These are phyloP conservation scores for Penicillium sclerotiorum DNA, from an alignment of 2,329 filamentous ascomycete species.

Conservation along the genomic window DNA sequence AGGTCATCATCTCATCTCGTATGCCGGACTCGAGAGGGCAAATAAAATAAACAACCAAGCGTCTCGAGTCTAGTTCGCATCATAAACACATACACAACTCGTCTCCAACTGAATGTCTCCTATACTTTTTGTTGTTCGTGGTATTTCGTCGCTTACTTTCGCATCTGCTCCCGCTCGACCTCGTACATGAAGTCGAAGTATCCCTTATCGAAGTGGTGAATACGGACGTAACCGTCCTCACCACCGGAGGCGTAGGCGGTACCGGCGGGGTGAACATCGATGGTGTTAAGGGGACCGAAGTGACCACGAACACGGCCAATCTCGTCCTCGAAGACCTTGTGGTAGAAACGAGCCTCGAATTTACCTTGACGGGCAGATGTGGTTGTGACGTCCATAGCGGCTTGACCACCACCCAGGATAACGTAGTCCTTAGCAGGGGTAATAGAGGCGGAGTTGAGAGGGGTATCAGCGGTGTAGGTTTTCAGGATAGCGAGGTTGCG, in stretches of 20 bases:
- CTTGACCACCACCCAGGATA: slow-evolving; percentile 96
- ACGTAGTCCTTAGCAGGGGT: slow-evolving; percentile 97
- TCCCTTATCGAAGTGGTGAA: slow-evolving; percentile 97
- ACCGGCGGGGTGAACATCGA: slow-evolving; percentile 88
- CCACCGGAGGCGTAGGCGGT: slow-evolving; percentile 92
- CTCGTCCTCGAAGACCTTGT: slow-evolving; percentile 99
- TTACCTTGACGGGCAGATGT: slow-evolving; percentile 94
- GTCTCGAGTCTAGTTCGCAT: slow-evolving; percentile 34
- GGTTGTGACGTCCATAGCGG: slow-evolving; percentile 97
- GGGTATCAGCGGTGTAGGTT: slow-evolving; percentile 88
- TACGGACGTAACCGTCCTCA: slow-evolving; percentile 97
- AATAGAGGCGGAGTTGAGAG: slow-evolving; percentile 92
- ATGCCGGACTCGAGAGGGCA: slow-evolving; percentile 27
- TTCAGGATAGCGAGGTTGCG: slow-evolving; percentile 90
- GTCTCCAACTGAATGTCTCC: slow-evolving; percentile 27
- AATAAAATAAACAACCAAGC: slow-evolving; percentile 7
- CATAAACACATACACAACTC: slow-evolving; percentile 41
- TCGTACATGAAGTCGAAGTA: slow-evolving; percentile 99
- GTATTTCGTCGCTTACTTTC: slow-evolving; percentile 37
- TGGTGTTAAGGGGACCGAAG: slow-evolving; percentile 95
- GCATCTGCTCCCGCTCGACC: slow-evolving; percentile 80
- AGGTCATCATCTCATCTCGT: slow-evolving; percentile 33
- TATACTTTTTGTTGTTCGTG: slow-evolving; percentile 26
- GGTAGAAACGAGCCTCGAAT: slow-evolving; percentile 99
- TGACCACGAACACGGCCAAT: slow-evolving; percentile 95